Evolutionary conservation across 1,284 basidiomycete genomes (phyloP).

Genomic region (Coniferiporia weirii): DNA sequence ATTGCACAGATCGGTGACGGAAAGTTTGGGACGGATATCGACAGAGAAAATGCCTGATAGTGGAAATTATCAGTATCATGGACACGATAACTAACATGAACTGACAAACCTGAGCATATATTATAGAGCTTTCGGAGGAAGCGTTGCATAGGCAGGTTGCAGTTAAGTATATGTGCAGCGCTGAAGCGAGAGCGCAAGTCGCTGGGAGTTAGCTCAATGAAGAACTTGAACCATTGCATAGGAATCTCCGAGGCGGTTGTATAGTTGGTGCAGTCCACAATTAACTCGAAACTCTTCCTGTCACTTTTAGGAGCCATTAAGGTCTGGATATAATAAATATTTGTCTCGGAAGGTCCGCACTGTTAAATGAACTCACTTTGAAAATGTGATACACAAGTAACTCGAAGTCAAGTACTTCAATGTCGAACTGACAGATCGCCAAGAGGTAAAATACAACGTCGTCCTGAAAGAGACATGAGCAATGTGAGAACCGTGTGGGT

Average conservation of each 20-base stretch:
- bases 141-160: constrained; percentile 70
- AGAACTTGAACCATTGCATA: constrained; percentile 76
- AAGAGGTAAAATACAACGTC: constrained; percentile 55
- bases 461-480: constrained; percentile 33
- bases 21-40: constrained; percentile 53
- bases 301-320: constrained; percentile 40
- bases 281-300: constrained; percentile 59
- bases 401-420: constrained; percentile 83
- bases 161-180: constrained; percentile 69
- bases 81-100: neutral
- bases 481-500: constrained; percentile 7
- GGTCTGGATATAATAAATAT: constrained; percentile 26
- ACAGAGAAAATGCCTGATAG: constrained; percentile 50
- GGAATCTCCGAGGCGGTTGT: constrained; percentile 74
- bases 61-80: constrained; percentile 13
- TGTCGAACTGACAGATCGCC: constrained; percentile 64
- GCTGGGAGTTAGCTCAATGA: constrained; percentile 70
- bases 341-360: constrained; percentile 1
- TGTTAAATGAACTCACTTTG: constrained; percentile 44
- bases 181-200: constrained; percentile 57
- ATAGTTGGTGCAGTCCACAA: constrained; percentile 82
- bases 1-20: constrained; percentile 51
- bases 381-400: constrained; percentile 80
- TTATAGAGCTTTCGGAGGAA: constrained; percentile 75
- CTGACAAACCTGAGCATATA: constrained; percentile 60